Evolutionary conservation across 768 basidiomycete genomes (phyloP).

Genomic region (Hypholoma fasciculare): DNA sequence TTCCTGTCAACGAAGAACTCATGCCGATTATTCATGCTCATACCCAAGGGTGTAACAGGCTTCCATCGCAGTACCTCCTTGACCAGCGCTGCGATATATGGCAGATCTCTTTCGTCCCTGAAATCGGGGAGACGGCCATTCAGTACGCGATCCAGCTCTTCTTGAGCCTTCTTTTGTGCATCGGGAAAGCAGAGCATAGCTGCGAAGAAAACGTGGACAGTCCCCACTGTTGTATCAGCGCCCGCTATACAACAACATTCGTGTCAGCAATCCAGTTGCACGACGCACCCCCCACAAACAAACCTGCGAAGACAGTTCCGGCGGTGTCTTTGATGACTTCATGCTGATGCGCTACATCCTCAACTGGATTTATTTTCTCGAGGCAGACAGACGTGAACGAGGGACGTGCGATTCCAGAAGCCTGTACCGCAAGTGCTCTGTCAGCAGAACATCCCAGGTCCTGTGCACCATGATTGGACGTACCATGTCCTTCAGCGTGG

Average conservation of each 20-base stretch:
- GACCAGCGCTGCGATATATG: conserved; percentile 36
- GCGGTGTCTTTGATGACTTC: conserved; percentile 37
- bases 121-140: conserved; percentile 39
- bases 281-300: neutral
- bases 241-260: conserved; percentile 17
- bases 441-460: too few species aligned
- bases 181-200: conserved; percentile 41
- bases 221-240: conserved; percentile 26
- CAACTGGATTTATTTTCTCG: conserved; percentile 18
- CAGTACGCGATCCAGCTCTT: conserved; percentile 39
- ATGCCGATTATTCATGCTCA: neutral
- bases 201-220: conserved; percentile 32
- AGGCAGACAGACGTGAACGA: conserved; percentile 25
- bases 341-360: conserved; percentile 16
- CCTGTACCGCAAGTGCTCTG: conserved; percentile 8
- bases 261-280: conserved; percentile 7
- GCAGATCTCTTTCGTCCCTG: conserved; percentile 33
- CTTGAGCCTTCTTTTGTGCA: conserved; percentile 33
- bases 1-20: neutral
- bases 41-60: conserved; percentile 30
- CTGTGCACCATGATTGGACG: neutral
- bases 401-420: conserved; percentile 15
- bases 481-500: conserved; percentile 26
- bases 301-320: conserved; percentile 36
- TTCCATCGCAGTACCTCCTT: conserved; percentile 37